Evolutionary conservation across 129 eudicot genomes (phyloP), one percentile per base, ranked within the genome.

Genomic region (Apium graveolens): DNA sequence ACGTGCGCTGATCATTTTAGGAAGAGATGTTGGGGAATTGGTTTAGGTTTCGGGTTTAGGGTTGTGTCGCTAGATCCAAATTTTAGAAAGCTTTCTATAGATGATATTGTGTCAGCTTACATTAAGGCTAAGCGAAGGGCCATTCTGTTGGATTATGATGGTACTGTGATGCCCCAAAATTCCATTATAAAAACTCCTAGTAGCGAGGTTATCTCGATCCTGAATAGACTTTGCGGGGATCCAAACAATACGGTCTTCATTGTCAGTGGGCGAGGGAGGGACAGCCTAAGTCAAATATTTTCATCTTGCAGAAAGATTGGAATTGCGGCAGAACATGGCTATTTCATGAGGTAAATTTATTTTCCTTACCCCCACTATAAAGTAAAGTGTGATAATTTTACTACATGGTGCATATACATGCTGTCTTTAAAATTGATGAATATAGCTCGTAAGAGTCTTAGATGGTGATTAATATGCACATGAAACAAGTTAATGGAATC

Each of bases 261-360:
- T 73, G 98, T 93, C 76, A 93, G 98, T 80, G 98, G 98, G 75
- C 85, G 98, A 89, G 98, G 98, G 78, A 86, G 87, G 82, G 89
- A 86, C 24, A 90, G 96, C 88, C 78, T 93, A 81, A 87, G 92
- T 78, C 79, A 76, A 42, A 90, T 86, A 69, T 84, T 93, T 79
- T 76, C 93, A 68, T 91, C 96, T 44, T 93, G 98, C 86, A 83
- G 43, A 84, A 88, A 85, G 70, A 91, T 93, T 73, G 98, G 98
- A 69, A 89, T 93, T 87, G 98, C 98, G 31, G 98, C 98, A 34
- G 98, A 93, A 89, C 98, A 93, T 87, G 98, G 98, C 37, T 93
- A 93, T 86, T 93, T 87, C 70, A 86, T 93, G 85, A 93, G 98
- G 98, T 93, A n/a, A 39, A 27, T 86, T 71, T 81, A 55, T 44